Base-by-base conservation (phyloP, 202 grass and related monocot genomes). In the Digitaria exilis region DNA sequence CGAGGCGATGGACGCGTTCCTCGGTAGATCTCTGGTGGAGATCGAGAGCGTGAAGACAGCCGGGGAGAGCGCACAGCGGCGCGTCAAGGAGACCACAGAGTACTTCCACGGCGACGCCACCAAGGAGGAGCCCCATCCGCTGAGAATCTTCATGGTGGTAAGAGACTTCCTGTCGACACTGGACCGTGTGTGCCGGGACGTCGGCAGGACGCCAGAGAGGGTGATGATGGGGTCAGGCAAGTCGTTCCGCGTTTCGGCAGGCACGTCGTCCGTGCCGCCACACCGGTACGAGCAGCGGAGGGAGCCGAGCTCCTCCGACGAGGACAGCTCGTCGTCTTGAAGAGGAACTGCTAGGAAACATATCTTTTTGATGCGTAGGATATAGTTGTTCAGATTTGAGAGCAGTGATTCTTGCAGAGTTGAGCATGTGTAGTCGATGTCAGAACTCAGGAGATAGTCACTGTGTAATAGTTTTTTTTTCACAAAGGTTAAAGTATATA, bases 111-210 rank as follows among this genome's bases (percentile, higher is more conserved):
- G 87, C 2, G 92, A 89, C 15, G 69, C 80, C 43, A 82, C 79
- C 16, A 82, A 86, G 46, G 84, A 91, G 28, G 90, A 90, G 18
- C 48, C 80, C 73, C 87, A 90, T 56, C 92, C 87, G 69, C 26
- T 95, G 52, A 92, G 84, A 67, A 83, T 97, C 77, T 93, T 97
- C 82, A 76, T 86, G 58, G 87, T 93, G 78, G 90, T 97, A 79
- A 88, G 77, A 1, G 90, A 97, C 44, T 95, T 97, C 75, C 78
- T 95, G 6, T 31, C 79, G 13, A 85, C 89, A 4, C 70, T 97
- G 71, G 95, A 91, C 46, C 86, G 77, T 4, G 86, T 94, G 22
- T 97, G 95, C 90, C 70, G 86, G 56, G 95, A 95, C 77, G 85
- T 97, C 17, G 82, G 85, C 45, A 90, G 84, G 60, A 91, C 88